Conservation (phyloP, 2,329 filamentous ascomycete species). For the Fusarium nematophilum region DNA sequence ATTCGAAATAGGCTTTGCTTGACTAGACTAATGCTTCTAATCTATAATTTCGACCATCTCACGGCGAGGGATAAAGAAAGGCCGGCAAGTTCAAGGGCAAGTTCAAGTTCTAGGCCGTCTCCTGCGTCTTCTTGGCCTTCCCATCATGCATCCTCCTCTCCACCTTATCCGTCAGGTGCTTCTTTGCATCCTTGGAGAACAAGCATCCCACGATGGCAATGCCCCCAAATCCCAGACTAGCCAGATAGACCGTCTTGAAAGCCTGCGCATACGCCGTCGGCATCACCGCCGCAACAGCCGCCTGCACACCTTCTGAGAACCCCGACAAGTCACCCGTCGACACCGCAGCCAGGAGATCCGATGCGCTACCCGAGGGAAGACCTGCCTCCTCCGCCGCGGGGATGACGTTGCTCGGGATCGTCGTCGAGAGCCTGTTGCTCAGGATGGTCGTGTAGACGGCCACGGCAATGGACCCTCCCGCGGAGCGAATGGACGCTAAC, state of each 20-base stretch:
- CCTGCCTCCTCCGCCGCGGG: constrained; percentile 51
- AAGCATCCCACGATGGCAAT: constrained; percentile 52
- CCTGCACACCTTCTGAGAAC: constrained; percentile 46
- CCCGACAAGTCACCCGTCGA: constrained; percentile 46
- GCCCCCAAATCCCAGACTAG: constrained; percentile 52
- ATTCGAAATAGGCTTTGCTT: too few species aligned
- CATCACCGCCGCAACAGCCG: constrained; percentile 44
- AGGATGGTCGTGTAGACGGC: constrained; percentile 55
- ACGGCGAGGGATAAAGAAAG: too few species aligned
- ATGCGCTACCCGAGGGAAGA: constrained; percentile 45
- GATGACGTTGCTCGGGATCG: constrained; percentile 50
- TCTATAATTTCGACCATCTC: too few species aligned
- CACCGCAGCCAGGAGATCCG: constrained; percentile 49
- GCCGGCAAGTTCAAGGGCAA: too few species aligned
- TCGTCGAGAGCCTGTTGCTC: constrained; percentile 50
- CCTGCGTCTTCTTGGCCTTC: constrained; percentile 17
- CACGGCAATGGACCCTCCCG: constrained; percentile 51
- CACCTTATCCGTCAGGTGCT: constrained; percentile 49
- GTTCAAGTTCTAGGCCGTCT: too few species aligned
- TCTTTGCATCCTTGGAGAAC: constrained; percentile 50
- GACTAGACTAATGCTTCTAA: too few species aligned
- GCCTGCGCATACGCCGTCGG: constrained; percentile 52
- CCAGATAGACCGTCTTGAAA: constrained; percentile 55
- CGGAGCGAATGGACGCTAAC: constrained; percentile 53
- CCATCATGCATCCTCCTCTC: constrained; percentile 48